Evolutionary conservation across 1,284 basidiomycete genomes (phyloP), one percentile per base, ranked within the genome.

Genomic region (Ceratobasidium sp.): DNA sequence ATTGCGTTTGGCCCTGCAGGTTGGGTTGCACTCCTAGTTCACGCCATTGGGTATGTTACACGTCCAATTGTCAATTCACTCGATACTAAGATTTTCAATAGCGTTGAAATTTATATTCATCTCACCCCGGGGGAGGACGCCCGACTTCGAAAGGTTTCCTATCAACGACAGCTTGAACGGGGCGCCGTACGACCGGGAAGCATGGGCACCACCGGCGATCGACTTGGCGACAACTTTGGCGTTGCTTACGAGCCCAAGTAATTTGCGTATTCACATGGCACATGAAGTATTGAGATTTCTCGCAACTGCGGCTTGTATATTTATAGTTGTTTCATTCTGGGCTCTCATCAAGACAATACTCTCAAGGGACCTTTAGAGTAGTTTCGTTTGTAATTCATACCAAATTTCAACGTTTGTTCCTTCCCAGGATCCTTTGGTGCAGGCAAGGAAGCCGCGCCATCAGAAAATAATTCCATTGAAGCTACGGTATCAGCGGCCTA

Each of bases 221-320:
- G 60, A 1, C 70, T 70, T 2, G 77, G 77, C 5, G 77, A 78
- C 48, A 74, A 74, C 55, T 74, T 74, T 74, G 71, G 71, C 1
- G 71, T 74, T 1, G 0, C 5, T 20, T 74, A 74, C 30, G 41
- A 55, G n/a, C 71, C 71, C 33, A 33, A 74, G 27, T 74, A 27
- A 65, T 46, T 48, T 2, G 2, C n/a, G 38, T 54, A 41, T 10
- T 3, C 38, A 3, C 38, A 3, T 3, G 38, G 3, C 10, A 41
- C 10, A 3, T 41, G 38, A 41, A 41, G 38, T 38, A 41, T n/a
- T 41, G 38, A 3, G 27, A 30, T 2, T 30, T 3, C 38, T 41
- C 10, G 3, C 38, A 41, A 41, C 38, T 41, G 38, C 38, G 38
- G 38, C 3, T 5, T 41, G 5, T n/a, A n/a, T n/a, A n/a, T 41